Percentiles rank a stretch among this genome's conserved stretches.
phyloP scores from a whole-genome alignment of 306 rosid species.

The Betula pendula region DNA sequence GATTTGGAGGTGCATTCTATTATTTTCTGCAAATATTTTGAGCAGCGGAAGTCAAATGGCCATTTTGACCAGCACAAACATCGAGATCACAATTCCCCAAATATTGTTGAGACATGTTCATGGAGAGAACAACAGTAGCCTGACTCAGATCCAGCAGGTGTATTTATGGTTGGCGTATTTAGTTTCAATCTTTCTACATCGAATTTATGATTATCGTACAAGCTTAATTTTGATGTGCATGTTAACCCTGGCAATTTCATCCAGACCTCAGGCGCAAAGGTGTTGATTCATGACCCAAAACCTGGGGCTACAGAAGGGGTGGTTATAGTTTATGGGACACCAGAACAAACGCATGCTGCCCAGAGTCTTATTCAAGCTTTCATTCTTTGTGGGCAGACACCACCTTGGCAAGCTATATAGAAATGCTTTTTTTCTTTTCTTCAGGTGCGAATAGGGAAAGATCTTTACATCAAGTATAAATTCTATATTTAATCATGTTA shows the following conservation, averaged over 20 bases:
- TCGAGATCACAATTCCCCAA: slow-evolving; percentile 70
- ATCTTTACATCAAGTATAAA: not conserved
- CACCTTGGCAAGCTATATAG: slow-evolving; percentile 12
- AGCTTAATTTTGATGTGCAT: not conserved
- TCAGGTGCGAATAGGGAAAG: not conserved
- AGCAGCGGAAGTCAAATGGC: slow-evolving; percentile 53
- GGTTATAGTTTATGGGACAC: slow-evolving; percentile 57
- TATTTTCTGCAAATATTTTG: slow-evolving; percentile 11
- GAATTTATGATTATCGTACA: not conserved
- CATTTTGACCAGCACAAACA: slow-evolving; percentile 36
- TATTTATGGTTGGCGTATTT: slow-evolving; percentile 19
- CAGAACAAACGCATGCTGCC: slow-evolving; percentile 62
- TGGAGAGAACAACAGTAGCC: slow-evolving; percentile 68
- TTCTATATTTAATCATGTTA: not conserved
- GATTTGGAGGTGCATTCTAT: no score
- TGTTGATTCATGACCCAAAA: slow-evolving; percentile 59
- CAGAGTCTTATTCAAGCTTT: slow-evolving; percentile 86
- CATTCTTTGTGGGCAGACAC: slow-evolving; percentile 67
- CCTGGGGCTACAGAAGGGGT: slow-evolving; percentile 60
- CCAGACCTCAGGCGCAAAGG: slow-evolving; percentile 75
- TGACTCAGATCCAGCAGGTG: slow-evolving; percentile 75
- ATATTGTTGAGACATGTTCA: slow-evolving; percentile 51
- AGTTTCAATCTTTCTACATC: slow-evolving; percentile 2
- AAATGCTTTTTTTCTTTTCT: not conserved
- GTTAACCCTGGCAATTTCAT: slow-evolving; percentile 20